Evolutionary conservation across 1,284 basidiomycete genomes (phyloP).

Genomic region (Phylloporus gajari): DNA sequence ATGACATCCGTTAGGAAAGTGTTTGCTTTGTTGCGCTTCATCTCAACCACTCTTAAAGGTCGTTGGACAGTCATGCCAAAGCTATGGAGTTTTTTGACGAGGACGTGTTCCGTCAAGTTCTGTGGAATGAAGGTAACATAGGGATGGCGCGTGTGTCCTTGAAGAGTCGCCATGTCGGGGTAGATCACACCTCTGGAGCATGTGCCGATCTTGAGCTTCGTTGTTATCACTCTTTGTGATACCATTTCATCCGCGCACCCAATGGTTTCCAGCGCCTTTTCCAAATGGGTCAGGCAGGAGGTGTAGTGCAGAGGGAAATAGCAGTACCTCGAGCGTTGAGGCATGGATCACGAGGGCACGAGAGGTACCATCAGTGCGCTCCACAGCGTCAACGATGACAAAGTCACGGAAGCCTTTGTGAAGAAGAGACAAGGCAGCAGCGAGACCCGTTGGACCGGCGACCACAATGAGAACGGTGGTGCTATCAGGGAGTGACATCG

Average conservation of each 20-base stretch:
- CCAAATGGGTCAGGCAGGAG: background rate
- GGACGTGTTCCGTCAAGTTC: conserved; percentile 55
- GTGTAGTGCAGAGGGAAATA: background rate
- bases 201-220: conserved; percentile 43
- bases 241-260: conserved; percentile 55
- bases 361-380: conserved; percentile 47
- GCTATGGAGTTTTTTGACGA: conserved; percentile 49
- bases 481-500: conserved; percentile 36
- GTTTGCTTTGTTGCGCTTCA: conserved; percentile 40
- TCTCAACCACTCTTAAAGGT: conserved; percentile 39
- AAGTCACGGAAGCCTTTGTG: conserved; percentile 57
- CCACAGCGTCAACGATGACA: conserved; percentile 56
- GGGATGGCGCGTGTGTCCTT: conserved; percentile 56
- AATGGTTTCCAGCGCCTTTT: conserved; percentile 58
- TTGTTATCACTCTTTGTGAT: conserved; percentile 50
- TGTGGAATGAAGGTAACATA: conserved; percentile 60
- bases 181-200: conserved; percentile 42
- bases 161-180: conserved; percentile 47
- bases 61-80: conserved; percentile 36
- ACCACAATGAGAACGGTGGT: conserved; percentile 44
- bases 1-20: conserved; percentile 49
- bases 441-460: conserved; percentile 41
- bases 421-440: conserved; percentile 35
- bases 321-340: conserved; percentile 53
- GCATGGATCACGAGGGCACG: conserved; percentile 57